These are phyloP conservation scores for Funneliformis caledonium DNA, from an alignment of 371 early-diverging fungal species.

Conservation along the genomic window DNA sequence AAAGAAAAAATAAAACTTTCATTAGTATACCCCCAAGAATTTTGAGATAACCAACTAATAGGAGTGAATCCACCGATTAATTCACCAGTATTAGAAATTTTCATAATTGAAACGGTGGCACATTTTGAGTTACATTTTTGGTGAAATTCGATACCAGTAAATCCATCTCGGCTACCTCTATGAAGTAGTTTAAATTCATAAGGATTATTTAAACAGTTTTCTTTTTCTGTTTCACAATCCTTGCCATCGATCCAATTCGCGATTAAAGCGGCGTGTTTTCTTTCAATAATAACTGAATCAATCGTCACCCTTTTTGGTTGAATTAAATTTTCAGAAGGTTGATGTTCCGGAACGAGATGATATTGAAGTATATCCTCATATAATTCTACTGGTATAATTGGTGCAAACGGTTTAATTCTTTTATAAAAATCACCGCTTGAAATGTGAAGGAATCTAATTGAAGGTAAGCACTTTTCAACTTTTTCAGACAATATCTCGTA, in stretches of 20 bases:
- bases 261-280: slow-evolving; percentile 28
- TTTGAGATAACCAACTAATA: slow-evolving; percentile 21
- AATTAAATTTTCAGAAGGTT: not conserved
- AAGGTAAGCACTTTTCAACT: not conserved
- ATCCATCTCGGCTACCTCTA: slow-evolving; percentile 33
- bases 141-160: slow-evolving; percentile 15
- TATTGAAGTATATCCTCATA: slow-evolving; percentile 25
- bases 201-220: not conserved
- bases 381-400: slow-evolving; percentile 18
- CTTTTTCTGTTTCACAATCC: not conserved
- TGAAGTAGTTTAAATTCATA: slow-evolving; percentile 34
- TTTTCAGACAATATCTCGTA: not conserved
- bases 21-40: slow-evolving; percentile 16
- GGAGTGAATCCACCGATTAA: slow-evolving; percentile 31
- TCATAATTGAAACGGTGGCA: slow-evolving; percentile 1
- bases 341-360: slow-evolving; percentile 20
- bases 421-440: slow-evolving; percentile 33
- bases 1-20: slow-evolving; percentile 17
- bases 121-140: slow-evolving; percentile 4
- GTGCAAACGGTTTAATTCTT: slow-evolving; percentile 22
- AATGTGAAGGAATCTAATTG: slow-evolving; percentile 21
- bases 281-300: slow-evolving; percentile 22
- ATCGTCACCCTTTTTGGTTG: slow-evolving; percentile 11
- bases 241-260: slow-evolving; percentile 34
- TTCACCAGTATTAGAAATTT: slow-evolving; percentile 13